Conservation (phyloP, 163 green algal species). For the Chloroidium sp. region DNA sequence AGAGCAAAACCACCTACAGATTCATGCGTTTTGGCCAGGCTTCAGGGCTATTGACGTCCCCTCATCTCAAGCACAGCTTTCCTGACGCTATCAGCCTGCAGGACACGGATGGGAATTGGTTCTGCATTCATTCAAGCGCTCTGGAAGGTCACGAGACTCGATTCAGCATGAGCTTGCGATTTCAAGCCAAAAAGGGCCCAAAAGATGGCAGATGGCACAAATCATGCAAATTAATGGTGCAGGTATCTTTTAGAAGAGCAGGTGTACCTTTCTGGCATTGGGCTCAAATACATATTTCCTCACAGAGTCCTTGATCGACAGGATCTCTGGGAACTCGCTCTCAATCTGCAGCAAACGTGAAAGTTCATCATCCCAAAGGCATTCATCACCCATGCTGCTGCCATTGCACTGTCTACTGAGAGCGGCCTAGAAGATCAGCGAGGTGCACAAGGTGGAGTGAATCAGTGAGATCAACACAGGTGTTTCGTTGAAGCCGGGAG, state of each 20-base stretch:
- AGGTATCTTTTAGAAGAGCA: neutral
- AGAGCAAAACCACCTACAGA: too few species aligned
- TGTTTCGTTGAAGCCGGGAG: too few species aligned
- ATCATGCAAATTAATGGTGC: neutral
- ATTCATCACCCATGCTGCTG: too few species aligned
- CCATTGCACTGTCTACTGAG: too few species aligned
- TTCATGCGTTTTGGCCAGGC: neutral
- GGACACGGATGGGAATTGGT: too few species aligned
- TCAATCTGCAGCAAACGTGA: constrained; percentile 50
- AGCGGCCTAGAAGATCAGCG: too few species aligned
- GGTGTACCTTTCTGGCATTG: constrained; percentile 32
- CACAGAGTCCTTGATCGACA: constrained; percentile 81
- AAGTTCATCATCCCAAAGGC: too few species aligned
- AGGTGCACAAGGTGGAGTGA: too few species aligned
- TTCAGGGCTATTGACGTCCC: constrained; percentile 17
- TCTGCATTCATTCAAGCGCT: too few species aligned
- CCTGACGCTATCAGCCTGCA: constrained; percentile 45
- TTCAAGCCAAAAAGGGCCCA: neutral
- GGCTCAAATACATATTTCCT: constrained; percentile 97
- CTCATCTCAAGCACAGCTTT: constrained; percentile 56
- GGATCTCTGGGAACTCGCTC: constrained; percentile 81
- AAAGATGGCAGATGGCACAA: neutral
- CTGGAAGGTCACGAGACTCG: neutral
- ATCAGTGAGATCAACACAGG: too few species aligned
- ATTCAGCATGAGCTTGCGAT: neutral